Base-by-base conservation (phyloP, 495 filamentous ascomycete species). In the Pyrenula massariospora region DNA sequence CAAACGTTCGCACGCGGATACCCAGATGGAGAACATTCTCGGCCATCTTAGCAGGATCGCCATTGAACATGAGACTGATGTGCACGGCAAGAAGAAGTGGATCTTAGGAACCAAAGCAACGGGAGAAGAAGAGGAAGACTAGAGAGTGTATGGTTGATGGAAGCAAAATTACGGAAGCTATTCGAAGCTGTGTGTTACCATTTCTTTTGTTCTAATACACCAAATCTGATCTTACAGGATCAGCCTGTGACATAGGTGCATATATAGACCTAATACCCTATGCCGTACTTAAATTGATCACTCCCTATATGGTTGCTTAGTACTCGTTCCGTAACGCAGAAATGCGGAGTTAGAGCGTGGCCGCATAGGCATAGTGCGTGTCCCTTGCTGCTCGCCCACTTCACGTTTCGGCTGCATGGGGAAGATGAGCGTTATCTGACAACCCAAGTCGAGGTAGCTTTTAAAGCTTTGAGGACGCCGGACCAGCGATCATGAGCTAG, bases 1-100 rank as follows among this genome's bases (percentile, higher is more conserved):
- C 81, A 85, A 83, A 76, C 81, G 87, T 66, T 83, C 76, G 67
- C 76, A 75, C 61, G 79, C 80, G 61, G 86, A 91, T 68, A 86
- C 84, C 65, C 75, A 84, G 66, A 85, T 89, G 71, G 87, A 91
- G 84, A 89, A 91, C 74, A 84, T 88, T 71, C 77, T 91, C 65
- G 78, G 76, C 48, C 83, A 85, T 68, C 73, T 91, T 50, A 81
- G 80, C 76, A 88, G 89, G 76, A 77, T 89, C 52, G 83, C 86
- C 54, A 70, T 89, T 56, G 82, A 86, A 70, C 85, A 86, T 68
- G 85, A 87, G 72, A 72, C 60, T 51, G 76, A 77, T 56, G 68
- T 52, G 8, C 50, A 52, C 20, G 82, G 83, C 65, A 75, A 73
- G 52, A 71, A 73, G 61, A 74, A 82, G 54, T 89, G 78, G 72